A percentile compares a stretch with the other conserved stretches of the same genome.
These are phyloP conservation scores for Rhizophagus clarus DNA, from an alignment of 192 early-diverging fungal genomes.

Conservation along the genomic window DNA sequence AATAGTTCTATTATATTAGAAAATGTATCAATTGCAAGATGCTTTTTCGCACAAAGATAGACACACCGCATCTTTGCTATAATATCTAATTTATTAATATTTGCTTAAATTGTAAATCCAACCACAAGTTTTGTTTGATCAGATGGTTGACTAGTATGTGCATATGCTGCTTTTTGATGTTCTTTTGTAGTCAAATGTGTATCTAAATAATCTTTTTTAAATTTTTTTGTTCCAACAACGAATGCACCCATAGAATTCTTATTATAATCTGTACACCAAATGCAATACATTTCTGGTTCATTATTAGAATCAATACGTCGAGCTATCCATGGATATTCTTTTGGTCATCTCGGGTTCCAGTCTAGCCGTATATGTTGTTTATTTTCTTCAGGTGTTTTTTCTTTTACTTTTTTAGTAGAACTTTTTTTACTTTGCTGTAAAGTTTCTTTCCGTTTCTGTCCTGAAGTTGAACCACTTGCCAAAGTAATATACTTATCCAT, in stretches of 20 bases:
- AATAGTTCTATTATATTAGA: background rate
- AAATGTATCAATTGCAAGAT: conserved; percentile 1
- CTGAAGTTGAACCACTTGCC: too few relatives aligned
- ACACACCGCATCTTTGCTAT: conserved; percentile 1
- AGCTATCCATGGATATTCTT: background rate
- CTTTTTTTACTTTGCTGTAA: too few relatives aligned
- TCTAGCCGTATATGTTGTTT: too few relatives aligned
- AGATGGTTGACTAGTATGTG: background rate
- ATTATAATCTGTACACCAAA: background rate
- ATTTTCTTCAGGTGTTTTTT: too few relatives aligned
- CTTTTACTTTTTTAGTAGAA: too few relatives aligned
- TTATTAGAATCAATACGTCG: background rate
- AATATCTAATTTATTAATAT: background rate
- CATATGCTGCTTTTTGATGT: background rate
- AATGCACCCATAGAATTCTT: background rate
- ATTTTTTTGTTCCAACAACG: background rate
- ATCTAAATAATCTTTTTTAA: conserved; percentile 3
- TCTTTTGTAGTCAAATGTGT: background rate
- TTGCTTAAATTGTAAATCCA: background rate
- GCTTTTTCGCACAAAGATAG: background rate
- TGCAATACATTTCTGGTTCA: background rate
- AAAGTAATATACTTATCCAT: too few relatives aligned
- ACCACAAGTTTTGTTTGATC: background rate
- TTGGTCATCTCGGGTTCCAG: background rate
- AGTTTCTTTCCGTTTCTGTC: too few relatives aligned